These are phyloP conservation scores for Scopulariopsis brevicaulis DNA, from an alignment of 2,329 filamentous ascomycete genomes.

Conservation along the genomic window DNA sequence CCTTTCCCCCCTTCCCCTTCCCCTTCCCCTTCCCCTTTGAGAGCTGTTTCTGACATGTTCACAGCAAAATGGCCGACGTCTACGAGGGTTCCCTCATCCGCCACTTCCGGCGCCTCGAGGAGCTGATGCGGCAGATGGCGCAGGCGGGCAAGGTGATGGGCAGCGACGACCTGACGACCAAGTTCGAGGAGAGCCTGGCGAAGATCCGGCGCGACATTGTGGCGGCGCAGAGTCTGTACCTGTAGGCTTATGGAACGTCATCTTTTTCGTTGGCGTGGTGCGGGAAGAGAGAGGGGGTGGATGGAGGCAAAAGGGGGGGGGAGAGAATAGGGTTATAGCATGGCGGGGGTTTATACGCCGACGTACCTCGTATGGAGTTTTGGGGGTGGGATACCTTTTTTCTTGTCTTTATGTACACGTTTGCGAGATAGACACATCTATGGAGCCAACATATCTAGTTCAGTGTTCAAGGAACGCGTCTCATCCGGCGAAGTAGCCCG, in stretches of 20 bases:
- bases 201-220: constrained; percentile 93
- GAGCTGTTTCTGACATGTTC: constrained; percentile 8
- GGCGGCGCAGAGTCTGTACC: constrained; percentile 83
- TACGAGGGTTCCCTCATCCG: constrained; percentile 96
- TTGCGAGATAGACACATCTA: too few relatives aligned
- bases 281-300: background rate
- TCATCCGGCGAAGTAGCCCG: too few relatives aligned
- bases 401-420: too few relatives aligned
- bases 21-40: background rate
- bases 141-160: constrained; percentile 98
- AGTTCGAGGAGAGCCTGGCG: constrained; percentile 76
- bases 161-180: constrained; percentile 81
- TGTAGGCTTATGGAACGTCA: constrained; percentile 33
- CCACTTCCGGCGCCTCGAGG: constrained; percentile 88
- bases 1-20: background rate
- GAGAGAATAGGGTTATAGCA: too few relatives aligned
- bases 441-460: too few relatives aligned
- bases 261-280: background rate
- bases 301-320: too few relatives aligned
- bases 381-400: too few relatives aligned
- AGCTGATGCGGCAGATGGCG: constrained; percentile 87
- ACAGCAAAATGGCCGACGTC: constrained; percentile 95
- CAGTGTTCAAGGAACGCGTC: too few relatives aligned
- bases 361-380: too few relatives aligned
- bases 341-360: too few relatives aligned